These are phyloP conservation scores for Ballota nigra DNA, from an alignment of 257 asterid species.

Conservation along the genomic window DNA sequence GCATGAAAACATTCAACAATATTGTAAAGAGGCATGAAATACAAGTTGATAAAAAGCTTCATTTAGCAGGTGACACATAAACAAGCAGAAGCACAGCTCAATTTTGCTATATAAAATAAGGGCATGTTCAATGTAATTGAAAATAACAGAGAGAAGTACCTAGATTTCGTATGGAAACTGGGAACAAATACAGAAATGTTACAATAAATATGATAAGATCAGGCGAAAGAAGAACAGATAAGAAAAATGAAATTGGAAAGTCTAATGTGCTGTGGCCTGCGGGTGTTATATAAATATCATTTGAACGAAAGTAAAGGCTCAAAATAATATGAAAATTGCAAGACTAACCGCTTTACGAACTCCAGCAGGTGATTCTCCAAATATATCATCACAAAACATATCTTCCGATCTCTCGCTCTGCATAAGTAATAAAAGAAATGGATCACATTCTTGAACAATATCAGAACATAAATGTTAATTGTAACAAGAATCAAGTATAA, in stretches of 20 bases:
- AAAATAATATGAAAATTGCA: not conserved
- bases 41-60: not conserved
- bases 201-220: not conserved
- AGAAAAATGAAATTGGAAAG: not conserved
- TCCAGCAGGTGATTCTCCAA: slow-evolving; percentile 95
- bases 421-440: slow-evolving; percentile 24
- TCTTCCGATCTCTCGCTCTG: slow-evolving; percentile 86
- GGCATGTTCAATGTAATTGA: not conserved
- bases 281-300: not conserved
- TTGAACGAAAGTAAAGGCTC: not conserved
- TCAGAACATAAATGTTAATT: slow-evolving; percentile 13
- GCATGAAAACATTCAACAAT: not conserved
- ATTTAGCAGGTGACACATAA: not conserved
- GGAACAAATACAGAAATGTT: not conserved
- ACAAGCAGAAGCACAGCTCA: not conserved
- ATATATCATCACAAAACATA: slow-evolving; percentile 91
- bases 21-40: not conserved
- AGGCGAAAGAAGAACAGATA: not conserved
- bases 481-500: too few relatives aligned
- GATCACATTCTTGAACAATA: slow-evolving; percentile 11
- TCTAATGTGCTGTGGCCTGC: not conserved
- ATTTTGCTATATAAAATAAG: not conserved
- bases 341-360: slow-evolving; percentile 67
- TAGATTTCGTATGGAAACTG: not conserved
- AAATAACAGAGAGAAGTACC: not conserved